Percentiles rank a stretch among this genome's conserved stretches.
Evolutionary conservation across 768 basidiomycete genomes (phyloP).

Genomic region (Boletus sp.): DNA sequence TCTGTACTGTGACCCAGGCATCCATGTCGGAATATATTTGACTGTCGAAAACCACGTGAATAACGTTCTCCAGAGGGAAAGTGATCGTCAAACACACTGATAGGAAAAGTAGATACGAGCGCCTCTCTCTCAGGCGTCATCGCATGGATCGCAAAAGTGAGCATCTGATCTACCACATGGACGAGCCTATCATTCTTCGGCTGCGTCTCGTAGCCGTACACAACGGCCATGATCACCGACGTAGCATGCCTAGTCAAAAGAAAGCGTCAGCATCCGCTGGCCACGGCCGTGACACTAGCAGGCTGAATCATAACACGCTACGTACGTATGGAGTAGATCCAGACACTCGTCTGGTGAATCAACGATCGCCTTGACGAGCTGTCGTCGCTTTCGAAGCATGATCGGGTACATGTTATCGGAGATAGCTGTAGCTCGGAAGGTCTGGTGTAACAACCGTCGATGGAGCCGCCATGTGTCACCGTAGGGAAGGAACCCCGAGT

Average conservation of each 20-base stretch:
- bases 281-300: not conserved
- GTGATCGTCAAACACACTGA: not conserved
- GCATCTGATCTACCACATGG: not conserved
- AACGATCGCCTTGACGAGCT: slow-evolving; percentile 7
- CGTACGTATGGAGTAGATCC: slow-evolving; percentile 10
- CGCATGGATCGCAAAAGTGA: not conserved
- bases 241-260: slow-evolving; percentile 5
- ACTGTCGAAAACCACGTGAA: not conserved
- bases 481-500: not conserved
- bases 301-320: not conserved
- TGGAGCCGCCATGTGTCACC: not conserved
- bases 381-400: slow-evolving; percentile 3
- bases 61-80: not conserved
- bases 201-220: slow-evolving; percentile 10
- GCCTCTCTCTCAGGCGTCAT: slow-evolving; percentile 3
- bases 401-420: slow-evolving; percentile 5
- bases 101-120: slow-evolving; percentile 1
- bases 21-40: slow-evolving; percentile 7
- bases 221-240: slow-evolving; percentile 25
- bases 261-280: not conserved
- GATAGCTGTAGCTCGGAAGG: slow-evolving; percentile 7
- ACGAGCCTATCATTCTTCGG: slow-evolving; percentile 1
- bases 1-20: slow-evolving; percentile 3
- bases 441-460: slow-evolving; percentile 19
- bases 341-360: not conserved